Evolutionary conservation across 2,329 filamentous ascomycete species (phyloP).

Genomic region (Amauroascus verrucosus): DNA sequence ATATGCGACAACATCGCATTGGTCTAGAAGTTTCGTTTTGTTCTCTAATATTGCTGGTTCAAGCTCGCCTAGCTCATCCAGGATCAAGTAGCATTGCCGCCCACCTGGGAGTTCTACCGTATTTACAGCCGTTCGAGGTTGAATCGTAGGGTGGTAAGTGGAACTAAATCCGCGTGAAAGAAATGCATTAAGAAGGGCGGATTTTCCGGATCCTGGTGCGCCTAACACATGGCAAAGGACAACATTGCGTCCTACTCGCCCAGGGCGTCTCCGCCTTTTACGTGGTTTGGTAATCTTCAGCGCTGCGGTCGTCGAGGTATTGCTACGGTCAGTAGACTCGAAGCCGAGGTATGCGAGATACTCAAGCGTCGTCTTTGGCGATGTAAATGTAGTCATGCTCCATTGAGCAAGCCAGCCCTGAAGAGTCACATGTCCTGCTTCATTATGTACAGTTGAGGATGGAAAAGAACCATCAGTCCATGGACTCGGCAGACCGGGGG

Average conservation of each 20-base stretch:
- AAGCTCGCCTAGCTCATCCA: constrained; percentile 91
- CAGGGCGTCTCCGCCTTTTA: constrained; percentile 70
- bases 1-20: constrained; percentile 90
- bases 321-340: constrained; percentile 62
- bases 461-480: constrained; percentile 89
- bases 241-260: constrained; percentile 84
- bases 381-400: constrained; percentile 98
- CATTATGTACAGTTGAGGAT: constrained; percentile 86
- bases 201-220: constrained; percentile 78
- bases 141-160: constrained; percentile 87
- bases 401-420: constrained; percentile 98
- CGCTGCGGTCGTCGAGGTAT: constrained; percentile 67
- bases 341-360: constrained; percentile 96
- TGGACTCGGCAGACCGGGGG: constrained; percentile 73
- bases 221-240: constrained; percentile 89
- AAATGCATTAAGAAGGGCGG: constrained; percentile 80
- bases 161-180: constrained; percentile 75
- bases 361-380: constrained; percentile 86
- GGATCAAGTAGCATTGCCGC: constrained; percentile 92
- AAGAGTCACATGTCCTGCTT: constrained; percentile 86
- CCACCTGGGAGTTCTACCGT: constrained; percentile 92
- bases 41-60: constrained; percentile 93
- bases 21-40: constrained; percentile 66
- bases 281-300: constrained; percentile 87
- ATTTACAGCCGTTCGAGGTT: constrained; percentile 86